Base-by-base conservation (phyloP, 345 rosid species). In the Kandelia obovata region DNA sequence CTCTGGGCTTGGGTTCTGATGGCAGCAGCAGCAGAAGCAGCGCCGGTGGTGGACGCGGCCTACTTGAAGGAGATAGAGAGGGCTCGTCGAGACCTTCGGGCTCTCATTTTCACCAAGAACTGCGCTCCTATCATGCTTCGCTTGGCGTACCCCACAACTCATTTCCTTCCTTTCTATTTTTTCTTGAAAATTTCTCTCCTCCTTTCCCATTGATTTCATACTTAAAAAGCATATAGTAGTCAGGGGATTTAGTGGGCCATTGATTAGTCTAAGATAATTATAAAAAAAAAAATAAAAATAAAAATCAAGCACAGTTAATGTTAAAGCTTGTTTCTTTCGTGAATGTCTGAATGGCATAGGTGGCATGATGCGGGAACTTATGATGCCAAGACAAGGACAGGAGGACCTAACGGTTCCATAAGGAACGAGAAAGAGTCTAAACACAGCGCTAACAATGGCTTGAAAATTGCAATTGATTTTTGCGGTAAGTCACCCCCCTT, bases 281-380 rank as follows among this genome's bases (percentile, higher is more conserved):
- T 7, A 7, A 7, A 1, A 35, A 1, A 35, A 35, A 35, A 8
- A 35, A 35, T 0, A 35, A 21, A 21, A 35, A 35, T 1, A 35
- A 6, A 39, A 34, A 34, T 1, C 9, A 7, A 34, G 7, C 10
- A 7, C 37, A 7, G 37, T 34, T 7, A 7, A 34, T 7, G 15
- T 39, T 39, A 39, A 39, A 21, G 4, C 15, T 55, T 55, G 30
- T 23, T 55, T 55, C 30, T 55, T 55, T 55, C 23, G 30, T 55
- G 10, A 10, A n/a, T 8, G 58, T 39, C 47, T 39, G 47, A 39
- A 39, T 52, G 15, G 20, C 69, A 72, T 69, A 88, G 92, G 76
- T 92, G 94, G 94, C 96, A 90, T 63, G 92, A 94, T 39, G 98
- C 98, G 7, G 97, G 98, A 68, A 93, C 97, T 20, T 91, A 91